Conservation (phyloP, 305 asterid genomes). For the Caryopteris hybrid region DNA sequence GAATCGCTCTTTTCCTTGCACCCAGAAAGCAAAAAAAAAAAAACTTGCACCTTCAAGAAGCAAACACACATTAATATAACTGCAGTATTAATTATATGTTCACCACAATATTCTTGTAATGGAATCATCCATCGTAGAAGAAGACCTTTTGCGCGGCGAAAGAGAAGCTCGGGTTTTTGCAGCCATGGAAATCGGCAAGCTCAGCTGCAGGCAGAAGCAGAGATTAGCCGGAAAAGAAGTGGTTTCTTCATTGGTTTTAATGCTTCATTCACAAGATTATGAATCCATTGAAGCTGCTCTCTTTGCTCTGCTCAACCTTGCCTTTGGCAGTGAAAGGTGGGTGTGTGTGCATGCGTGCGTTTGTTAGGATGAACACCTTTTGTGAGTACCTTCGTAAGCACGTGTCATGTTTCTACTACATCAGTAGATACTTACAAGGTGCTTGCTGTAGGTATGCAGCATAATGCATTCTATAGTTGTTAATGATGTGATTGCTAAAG, state of each 20-base stretch:
- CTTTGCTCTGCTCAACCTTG: constrained; percentile 60
- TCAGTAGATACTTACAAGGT: not conserved
- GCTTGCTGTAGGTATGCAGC: too few relatives aligned
- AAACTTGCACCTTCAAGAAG: too few relatives aligned
- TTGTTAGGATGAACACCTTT: not conserved
- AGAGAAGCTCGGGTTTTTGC: constrained; percentile 44
- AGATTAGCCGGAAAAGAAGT: constrained; percentile 46
- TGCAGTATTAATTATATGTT: not conserved
- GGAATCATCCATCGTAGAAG: constrained; percentile 44
- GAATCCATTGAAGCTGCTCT: constrained; percentile 67
- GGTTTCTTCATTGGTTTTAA: constrained; percentile 45
- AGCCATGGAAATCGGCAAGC: constrained; percentile 50
- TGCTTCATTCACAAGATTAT: constrained; percentile 53
- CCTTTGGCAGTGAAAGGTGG: constrained; percentile 74
- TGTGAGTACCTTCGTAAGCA: not conserved
- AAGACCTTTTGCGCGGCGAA: constrained; percentile 58
- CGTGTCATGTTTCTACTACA: not conserved
- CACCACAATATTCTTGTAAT: not conserved
- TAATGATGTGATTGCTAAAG: too few relatives aligned
- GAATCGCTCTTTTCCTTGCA: too few relatives aligned
- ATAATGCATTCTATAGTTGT: too few relatives aligned
- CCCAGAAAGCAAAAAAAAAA: too few relatives aligned
- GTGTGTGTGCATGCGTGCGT: not conserved
- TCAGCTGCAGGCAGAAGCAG: constrained; percentile 44
- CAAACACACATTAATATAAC: too few relatives aligned